phyloP scores from a whole-genome alignment of 768 basidiomycete species.

The Flagelloscypha sp. region DNA sequence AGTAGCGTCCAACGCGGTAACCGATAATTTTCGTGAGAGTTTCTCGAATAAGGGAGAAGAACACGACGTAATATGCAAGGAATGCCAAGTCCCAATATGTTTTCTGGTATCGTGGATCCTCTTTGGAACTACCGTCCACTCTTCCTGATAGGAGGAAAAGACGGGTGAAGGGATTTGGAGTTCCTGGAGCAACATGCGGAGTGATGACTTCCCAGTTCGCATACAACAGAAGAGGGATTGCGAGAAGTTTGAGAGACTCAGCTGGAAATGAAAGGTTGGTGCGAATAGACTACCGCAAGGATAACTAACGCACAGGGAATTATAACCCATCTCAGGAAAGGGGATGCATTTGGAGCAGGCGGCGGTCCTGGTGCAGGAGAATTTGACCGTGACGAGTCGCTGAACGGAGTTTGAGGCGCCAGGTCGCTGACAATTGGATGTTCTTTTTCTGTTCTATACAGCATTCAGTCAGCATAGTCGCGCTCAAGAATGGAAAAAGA shows the following conservation, averaged over 20 bases:
- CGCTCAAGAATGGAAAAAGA: too few relatives aligned
- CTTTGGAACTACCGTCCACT: constrained; percentile 40
- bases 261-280: too few relatives aligned
- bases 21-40: constrained; percentile 55
- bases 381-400: too few relatives aligned
- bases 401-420: too few relatives aligned
- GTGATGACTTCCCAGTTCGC: constrained; percentile 53
- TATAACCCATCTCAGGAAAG: too few relatives aligned
- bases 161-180: constrained; percentile 65
- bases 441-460: too few relatives aligned
- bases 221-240: constrained; percentile 53
- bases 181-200: constrained; percentile 26
- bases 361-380: too few relatives aligned
- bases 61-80: constrained; percentile 72
- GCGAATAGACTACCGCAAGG: too few relatives aligned
- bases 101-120: constrained; percentile 63
- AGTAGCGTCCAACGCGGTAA: constrained; percentile 56
- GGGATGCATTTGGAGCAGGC: too few relatives aligned
- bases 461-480: too few relatives aligned
- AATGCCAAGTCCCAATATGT: constrained; percentile 71
- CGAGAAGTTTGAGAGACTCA: constrained; percentile 59
- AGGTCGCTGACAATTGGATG: too few relatives aligned
- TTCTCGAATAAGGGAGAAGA: constrained; percentile 87
- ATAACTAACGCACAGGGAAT: too few relatives aligned
- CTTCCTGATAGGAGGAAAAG: constrained; percentile 66